These are phyloP conservation scores for Diutina siamensis DNA, from an alignment of 1,139 yeast genomes.

Conservation along the genomic window DNA sequence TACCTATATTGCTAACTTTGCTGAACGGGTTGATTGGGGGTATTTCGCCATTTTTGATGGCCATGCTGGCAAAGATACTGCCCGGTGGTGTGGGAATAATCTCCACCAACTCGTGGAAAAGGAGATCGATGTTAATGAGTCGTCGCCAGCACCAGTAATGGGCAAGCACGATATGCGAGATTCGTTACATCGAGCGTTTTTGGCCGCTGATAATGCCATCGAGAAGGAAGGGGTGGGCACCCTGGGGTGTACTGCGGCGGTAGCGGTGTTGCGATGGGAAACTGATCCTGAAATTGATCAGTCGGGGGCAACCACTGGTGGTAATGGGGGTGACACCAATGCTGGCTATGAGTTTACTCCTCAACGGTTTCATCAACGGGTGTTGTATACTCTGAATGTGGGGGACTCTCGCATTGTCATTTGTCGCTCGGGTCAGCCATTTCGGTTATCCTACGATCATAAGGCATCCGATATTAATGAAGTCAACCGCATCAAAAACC, in stretches of 20 bases:
- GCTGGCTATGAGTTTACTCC: conserved; percentile 35
- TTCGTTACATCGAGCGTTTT: conserved; percentile 48
- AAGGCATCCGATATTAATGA: conserved; percentile 81
- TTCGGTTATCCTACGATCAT: conserved; percentile 83
- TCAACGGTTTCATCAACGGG: conserved; percentile 40
- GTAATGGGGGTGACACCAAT: neutral
- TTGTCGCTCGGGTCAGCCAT: conserved; percentile 60
- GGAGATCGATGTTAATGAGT: conserved; percentile 22
- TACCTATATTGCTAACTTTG: conserved; percentile 85
- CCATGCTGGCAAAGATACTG: conserved; percentile 90
- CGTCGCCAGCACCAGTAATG: conserved; percentile 11
- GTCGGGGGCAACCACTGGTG: neutral
- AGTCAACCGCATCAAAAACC: conserved; percentile 56
- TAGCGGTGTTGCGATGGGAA: conserved; percentile 87
- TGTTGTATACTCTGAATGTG: conserved; percentile 88
- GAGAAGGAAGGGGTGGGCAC: conserved; percentile 48
- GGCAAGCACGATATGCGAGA: conserved; percentile 31
- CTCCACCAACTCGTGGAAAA: conserved; percentile 58
- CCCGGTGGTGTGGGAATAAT: conserved; percentile 91
- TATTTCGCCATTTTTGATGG: conserved; percentile 96
- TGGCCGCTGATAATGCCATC: conserved; percentile 63
- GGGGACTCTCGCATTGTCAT: conserved; percentile 87
- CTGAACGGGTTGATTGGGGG: conserved; percentile 84
- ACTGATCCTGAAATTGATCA: conserved; percentile 7
- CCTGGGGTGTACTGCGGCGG: conserved; percentile 94